Percentiles rank a stretch among this genome's conserved stretches.
Conservation (phyloP, 2,329 filamentous ascomycete species). For the Alternaria triticimaculans region DNA sequence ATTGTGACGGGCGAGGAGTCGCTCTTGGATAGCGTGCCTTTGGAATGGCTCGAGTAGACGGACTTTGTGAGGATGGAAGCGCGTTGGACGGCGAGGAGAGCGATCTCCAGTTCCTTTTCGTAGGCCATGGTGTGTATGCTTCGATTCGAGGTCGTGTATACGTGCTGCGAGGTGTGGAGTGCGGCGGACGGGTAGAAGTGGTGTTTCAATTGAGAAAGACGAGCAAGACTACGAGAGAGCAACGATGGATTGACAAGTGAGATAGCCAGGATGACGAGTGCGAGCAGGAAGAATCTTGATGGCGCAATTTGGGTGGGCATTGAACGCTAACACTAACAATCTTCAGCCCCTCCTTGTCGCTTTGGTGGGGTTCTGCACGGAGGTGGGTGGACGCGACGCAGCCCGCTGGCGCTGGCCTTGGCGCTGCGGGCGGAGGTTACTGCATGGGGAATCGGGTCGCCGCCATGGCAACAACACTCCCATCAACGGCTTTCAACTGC, state of each 20-base stretch:
- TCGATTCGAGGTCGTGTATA: constrained; percentile 16
- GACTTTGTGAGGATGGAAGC: constrained; percentile 77
- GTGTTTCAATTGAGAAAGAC: constrained; percentile 39
- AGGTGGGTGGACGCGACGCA: constrained; percentile 17
- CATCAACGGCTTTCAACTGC: constrained; percentile 1
- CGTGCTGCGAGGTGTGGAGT: constrained; percentile 13
- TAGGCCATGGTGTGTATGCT: constrained; percentile 59
- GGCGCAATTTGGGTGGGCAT: constrained; percentile 34
- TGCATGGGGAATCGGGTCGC: constrained; percentile 16
- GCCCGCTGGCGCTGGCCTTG: constrained; percentile 2
- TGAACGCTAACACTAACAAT: constrained; percentile 23
- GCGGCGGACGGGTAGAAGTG: constrained; percentile 39
- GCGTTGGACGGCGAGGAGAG: constrained; percentile 87
- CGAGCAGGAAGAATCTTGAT: constrained; percentile 40
- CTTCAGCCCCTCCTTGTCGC: constrained; percentile 21
- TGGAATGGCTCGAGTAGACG: constrained; percentile 86
- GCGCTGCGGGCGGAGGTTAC: constrained; percentile 29
- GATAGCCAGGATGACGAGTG: constrained; percentile 42
- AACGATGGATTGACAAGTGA: constrained; percentile 37
- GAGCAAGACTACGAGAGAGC: constrained; percentile 36
- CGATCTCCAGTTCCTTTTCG: constrained; percentile 79
- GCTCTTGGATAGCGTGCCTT: constrained; percentile 92
- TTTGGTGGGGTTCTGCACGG: constrained; percentile 21
- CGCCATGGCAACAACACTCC: constrained; percentile 25
- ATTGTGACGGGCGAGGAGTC: constrained; percentile 98